Base-by-base conservation (phyloP, 1,284 basidiomycete genomes). In the Cutaneotrichosporon sp. region DNA sequence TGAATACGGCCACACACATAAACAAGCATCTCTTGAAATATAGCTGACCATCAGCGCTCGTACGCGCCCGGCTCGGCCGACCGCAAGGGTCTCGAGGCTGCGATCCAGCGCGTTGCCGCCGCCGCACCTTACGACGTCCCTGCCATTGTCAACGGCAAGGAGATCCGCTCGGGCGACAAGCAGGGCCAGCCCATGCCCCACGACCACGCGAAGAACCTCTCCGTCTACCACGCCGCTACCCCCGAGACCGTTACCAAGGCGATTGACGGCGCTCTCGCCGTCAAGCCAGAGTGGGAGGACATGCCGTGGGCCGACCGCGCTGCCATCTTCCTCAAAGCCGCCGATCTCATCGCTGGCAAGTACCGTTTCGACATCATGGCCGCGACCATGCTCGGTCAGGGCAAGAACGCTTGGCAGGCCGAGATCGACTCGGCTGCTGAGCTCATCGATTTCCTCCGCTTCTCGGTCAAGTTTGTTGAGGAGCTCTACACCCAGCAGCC, bases 401-500 rank as follows among this genome's bases (percentile, higher is more conserved):
- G 97, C 60, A 99, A 99, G 87, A 99, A 98, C 79, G 89, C 87
- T 13, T 99, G 96, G 96, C 96, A 99, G 83, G 97, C 96, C 26
- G 96, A 99, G 85, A 99, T 99, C 69, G 96, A 99, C 81, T 92
- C 97, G 60, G 96, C 94, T 32, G 96, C 97, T 18, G 96, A 98
- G 92, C 83, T 97, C 63, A 81, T 86, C 63, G 96, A 99, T 81
- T 99, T 99, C 85, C 87, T 97, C 81, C 87, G 97, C 68, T 99
- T 99, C 76, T 91, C 92, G 52, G 94, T 95, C 75, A 95, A 97
- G 82, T 98, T 90, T 77, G 93, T 97, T 46, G 92, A 98, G 81
- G 91, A 98, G 74, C 84, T 99, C 66, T 99, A 98, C 81, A 76
- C 87, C 53, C 89, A 91, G 72, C 96, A 99, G 76, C 96, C 96